Conservation (phyloP, 768 basidiomycete species). For the Boletus bicolor region DNA sequence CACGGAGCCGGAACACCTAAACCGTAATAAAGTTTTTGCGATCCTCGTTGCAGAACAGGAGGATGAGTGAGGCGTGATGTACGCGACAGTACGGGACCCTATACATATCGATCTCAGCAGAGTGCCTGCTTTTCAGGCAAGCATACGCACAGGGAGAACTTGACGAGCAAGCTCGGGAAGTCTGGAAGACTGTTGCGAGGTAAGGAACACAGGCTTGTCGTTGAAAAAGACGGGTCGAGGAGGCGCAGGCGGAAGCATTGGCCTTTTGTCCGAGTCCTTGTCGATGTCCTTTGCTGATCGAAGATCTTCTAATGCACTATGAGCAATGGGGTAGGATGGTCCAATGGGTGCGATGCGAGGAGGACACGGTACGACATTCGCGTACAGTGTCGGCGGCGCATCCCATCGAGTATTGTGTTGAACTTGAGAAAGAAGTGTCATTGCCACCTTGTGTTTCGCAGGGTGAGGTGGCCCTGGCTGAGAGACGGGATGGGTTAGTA, state of each 20-base stretch:
- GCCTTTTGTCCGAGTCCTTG: conserved; percentile 47
- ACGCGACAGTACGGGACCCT: conserved; percentile 56
- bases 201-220: conserved; percentile 58
- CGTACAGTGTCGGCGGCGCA: conserved; percentile 62
- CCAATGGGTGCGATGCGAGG: conserved; percentile 63
- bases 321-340: conserved; percentile 61
- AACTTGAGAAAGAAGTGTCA: conserved; percentile 59
- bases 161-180: conserved; percentile 65
- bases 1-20: conserved; percentile 41
- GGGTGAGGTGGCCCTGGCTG: conserved; percentile 51
- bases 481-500: conserved; percentile 66
- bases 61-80: conserved; percentile 66
- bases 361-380: conserved; percentile 52
- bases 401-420: conserved; percentile 66
- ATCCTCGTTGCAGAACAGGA: conserved; percentile 51
- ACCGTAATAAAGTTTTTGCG: conserved; percentile 42
- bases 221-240: conserved; percentile 40
- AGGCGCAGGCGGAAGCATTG: conserved; percentile 33
- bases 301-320: conserved; percentile 28
- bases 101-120: conserved; percentile 9
- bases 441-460: conserved; percentile 70
- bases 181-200: conserved; percentile 60
- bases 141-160: conserved; percentile 59
- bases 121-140: background rate
- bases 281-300: conserved; percentile 45